A percentile compares a stretch with the other conserved stretches of the same genome.
Conservation (phyloP, 169 alveolate species). For the Plasmodium relictum region DNA sequence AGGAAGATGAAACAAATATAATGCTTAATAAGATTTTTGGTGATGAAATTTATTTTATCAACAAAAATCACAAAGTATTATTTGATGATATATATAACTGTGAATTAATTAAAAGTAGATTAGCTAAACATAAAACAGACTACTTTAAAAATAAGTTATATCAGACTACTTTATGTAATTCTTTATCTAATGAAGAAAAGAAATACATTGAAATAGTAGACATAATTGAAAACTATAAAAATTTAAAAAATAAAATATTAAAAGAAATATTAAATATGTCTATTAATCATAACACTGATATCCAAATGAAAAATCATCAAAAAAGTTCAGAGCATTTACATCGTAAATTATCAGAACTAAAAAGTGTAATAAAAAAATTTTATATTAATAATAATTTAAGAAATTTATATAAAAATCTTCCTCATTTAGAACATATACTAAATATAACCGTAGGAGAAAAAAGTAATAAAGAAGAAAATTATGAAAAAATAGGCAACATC, state of each 20-base stretch:
- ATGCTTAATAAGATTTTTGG: not conserved
- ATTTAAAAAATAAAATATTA: conserved; percentile 35
- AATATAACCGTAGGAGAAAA: conserved; percentile 9
- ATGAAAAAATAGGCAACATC: not conserved
- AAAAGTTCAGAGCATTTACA: not conserved
- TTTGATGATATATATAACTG: conserved; percentile 68
- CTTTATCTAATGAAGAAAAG: not conserved
- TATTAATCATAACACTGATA: conserved; percentile 2
- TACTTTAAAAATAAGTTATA: conserved; percentile 29
- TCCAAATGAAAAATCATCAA: not conserved
- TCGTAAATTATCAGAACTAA: conserved; percentile 7
- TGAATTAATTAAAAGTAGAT: conserved; percentile 43
- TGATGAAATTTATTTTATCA: not conserved
- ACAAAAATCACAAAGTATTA: conserved; percentile 1
- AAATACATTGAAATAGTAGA: not conserved
- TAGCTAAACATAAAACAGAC: not conserved
- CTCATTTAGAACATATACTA: conserved; percentile 16
- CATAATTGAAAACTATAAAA: conserved; percentile 33
- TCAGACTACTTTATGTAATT: conserved; percentile 1
- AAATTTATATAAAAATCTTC: not conserved
- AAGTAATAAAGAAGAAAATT: not conserved
- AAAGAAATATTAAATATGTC: conserved; percentile 26
- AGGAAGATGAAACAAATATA: not conserved
- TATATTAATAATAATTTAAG: conserved; percentile 4
- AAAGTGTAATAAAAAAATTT: conserved; percentile 20